These are phyloP conservation scores for Candida endomychidarum DNA, from an alignment of 805 yeast species.

Conservation along the genomic window DNA sequence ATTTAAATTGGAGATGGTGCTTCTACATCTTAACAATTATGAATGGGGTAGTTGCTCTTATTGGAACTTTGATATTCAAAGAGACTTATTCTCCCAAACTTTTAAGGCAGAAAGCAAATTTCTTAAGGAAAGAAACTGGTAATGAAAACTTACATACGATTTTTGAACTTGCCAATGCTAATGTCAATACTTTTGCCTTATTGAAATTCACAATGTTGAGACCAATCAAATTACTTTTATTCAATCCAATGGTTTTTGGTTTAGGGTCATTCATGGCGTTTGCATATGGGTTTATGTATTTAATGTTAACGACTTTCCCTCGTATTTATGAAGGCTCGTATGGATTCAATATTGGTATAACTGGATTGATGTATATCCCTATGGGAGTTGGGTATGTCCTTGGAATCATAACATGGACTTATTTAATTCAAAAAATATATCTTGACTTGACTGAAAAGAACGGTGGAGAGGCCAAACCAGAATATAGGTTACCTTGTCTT, in stretches of 20 bases:
- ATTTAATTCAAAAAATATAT: constrained; percentile 26
- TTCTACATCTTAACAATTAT: constrained; percentile 34
- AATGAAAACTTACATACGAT: constrained; percentile 38
- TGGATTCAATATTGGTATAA: constrained; percentile 30
- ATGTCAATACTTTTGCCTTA: constrained; percentile 5
- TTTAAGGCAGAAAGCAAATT: constrained; percentile 26
- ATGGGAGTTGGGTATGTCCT: constrained; percentile 37
- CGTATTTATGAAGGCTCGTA: constrained; percentile 28
- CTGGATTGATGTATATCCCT: constrained; percentile 40
- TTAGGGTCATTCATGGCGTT: constrained; percentile 44
- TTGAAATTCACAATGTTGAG: constrained; percentile 22
- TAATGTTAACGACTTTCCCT: constrained; percentile 42
- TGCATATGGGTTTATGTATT: constrained; percentile 41
- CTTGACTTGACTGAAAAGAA: constrained; percentile 23
- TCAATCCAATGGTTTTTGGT: constrained; percentile 40
- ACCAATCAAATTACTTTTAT: constrained; percentile 32
- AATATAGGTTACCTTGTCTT: constrained; percentile 37
- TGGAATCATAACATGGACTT: constrained; percentile 35
- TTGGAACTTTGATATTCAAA: constrained; percentile 29
- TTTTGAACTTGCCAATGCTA: constrained; percentile 28
- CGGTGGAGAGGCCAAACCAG: constrained; percentile 37
- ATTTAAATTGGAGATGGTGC: constrained; percentile 38
- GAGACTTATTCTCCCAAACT: constrained; percentile 40
- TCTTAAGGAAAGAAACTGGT: constrained; percentile 33
- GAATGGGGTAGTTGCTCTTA: constrained; percentile 32